Evolutionary conservation across 352 stramenopile species (phyloP).

Genomic region (Phytopythium kandeliae): DNA sequence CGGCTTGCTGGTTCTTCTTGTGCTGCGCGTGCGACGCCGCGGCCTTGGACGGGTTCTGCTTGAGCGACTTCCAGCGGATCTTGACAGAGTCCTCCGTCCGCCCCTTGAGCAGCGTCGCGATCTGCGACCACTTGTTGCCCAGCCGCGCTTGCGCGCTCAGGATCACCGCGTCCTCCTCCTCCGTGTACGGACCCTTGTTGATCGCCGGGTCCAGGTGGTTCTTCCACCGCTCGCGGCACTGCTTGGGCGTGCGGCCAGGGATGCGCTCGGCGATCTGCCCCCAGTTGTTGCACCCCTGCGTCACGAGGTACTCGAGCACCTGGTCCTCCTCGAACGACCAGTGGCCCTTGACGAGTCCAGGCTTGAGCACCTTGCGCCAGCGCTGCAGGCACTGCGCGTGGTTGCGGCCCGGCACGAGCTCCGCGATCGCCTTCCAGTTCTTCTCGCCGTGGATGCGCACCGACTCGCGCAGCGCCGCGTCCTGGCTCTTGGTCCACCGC

Average conservation of each 20-base stretch:
- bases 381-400: constrained; percentile 87
- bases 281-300: constrained; percentile 91
- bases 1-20: constrained; percentile 74
- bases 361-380: constrained; percentile 92
- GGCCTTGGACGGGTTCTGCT: constrained; percentile 81
- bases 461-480: constrained; percentile 75
- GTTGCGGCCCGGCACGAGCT: constrained; percentile 77
- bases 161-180: constrained; percentile 93
- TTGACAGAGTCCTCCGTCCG: constrained; percentile 93
- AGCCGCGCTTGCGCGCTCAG: constrained; percentile 86
- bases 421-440: constrained; percentile 88
- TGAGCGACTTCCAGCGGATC: constrained; percentile 89
- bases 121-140: constrained; percentile 96
- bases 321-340: constrained; percentile 95
- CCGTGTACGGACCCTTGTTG: constrained; percentile 94
- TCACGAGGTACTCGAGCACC: constrained; percentile 88
- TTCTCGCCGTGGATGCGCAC: constrained; percentile 82
- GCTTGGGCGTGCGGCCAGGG: constrained; percentile 89
- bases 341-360: constrained; percentile 93
- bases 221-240: constrained; percentile 89
- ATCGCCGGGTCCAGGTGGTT: constrained; percentile 89
- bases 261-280: constrained; percentile 90
- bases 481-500: constrained; percentile 86
- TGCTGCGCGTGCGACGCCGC: constrained; percentile 68
- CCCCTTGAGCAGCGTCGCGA: constrained; percentile 90